Evolutionary conservation across 2,329 filamentous ascomycete species (phyloP).

Genomic region (Lachnellula hyalina): DNA sequence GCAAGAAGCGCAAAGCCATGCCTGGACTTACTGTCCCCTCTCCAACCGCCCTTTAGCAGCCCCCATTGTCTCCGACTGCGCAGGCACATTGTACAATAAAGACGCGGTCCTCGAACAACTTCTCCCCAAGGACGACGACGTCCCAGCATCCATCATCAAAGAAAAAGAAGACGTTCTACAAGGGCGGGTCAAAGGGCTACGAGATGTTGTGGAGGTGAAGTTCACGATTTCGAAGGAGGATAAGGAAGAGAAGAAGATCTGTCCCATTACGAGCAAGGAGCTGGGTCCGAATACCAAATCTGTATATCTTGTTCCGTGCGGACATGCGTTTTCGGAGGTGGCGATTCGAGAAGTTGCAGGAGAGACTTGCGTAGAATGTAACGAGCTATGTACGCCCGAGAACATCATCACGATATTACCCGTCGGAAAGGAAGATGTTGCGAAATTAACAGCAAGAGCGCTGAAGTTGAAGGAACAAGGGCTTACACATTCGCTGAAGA

Average conservation of each 20-base stretch:
- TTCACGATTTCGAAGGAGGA: conserved; percentile 50
- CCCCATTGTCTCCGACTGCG: conserved; percentile 74
- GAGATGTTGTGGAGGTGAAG: conserved; percentile 82
- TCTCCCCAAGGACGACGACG: conserved; percentile 47
- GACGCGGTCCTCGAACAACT: conserved; percentile 74
- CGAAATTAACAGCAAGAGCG: conserved; percentile 58
- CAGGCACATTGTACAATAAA: conserved; percentile 89
- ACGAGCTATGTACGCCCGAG: conserved; percentile 62
- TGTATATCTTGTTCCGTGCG: conserved; percentile 90
- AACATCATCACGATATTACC: conserved; percentile 83
- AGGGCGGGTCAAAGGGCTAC: conserved; percentile 67
- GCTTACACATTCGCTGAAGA: conserved; percentile 83
- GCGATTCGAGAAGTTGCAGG: conserved; percentile 78
- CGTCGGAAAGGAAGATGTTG: conserved; percentile 62
- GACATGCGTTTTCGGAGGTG: conserved; percentile 85
- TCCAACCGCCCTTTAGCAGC: conserved; percentile 65
- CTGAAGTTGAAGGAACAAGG: conserved; percentile 66
- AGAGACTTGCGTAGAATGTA: conserved; percentile 64
- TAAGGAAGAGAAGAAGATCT: conserved; percentile 62
- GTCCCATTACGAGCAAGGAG: conserved; percentile 82
- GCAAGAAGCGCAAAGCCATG: conserved; percentile 77
- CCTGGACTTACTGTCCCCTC: conserved; percentile 84
- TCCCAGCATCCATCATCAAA: conserved; percentile 34
- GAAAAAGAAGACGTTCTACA: conserved; percentile 58
- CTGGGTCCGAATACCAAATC: conserved; percentile 73